phyloP scores from a whole-genome alignment of 371 early-diverging fungal species.

The Paraphysoderma sedebokerense region DNA sequence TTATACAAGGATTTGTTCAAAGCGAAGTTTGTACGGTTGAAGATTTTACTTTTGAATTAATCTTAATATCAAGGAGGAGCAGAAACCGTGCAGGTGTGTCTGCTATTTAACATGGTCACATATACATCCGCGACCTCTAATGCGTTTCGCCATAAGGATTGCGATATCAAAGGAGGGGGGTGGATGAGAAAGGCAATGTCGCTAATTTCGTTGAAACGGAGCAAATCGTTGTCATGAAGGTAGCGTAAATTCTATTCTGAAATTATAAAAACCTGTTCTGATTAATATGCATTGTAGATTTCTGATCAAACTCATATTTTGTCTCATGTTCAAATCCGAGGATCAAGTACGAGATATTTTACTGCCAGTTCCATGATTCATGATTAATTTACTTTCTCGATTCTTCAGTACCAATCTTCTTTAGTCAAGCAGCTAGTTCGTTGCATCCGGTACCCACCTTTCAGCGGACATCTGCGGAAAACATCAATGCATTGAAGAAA shows the following conservation, averaged over 20 bases:
- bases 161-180: constrained; percentile 41
- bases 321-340: constrained; percentile 44
- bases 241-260: not conserved
- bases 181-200: constrained; percentile 38
- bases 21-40: constrained; percentile 39
- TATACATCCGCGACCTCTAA: no score
- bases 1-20: constrained; percentile 51
- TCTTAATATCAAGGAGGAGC: constrained; percentile 34
- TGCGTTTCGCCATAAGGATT: constrained; percentile 15
- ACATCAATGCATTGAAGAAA: constrained; percentile 13
- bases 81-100: constrained; percentile 30
- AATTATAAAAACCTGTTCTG: not conserved
- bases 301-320: constrained; percentile 27
- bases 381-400: constrained; percentile 9
- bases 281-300: constrained; percentile 10
- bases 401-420: constrained; percentile 53
- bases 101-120: no score
- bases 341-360: constrained; percentile 22
- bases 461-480: constrained; percentile 35
- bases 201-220: constrained; percentile 60
- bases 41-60: constrained; percentile 28
- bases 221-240: constrained; percentile 20
- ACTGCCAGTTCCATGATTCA: not conserved
- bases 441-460: constrained; percentile 42
- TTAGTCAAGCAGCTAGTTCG: no score